Evolutionary conservation across 1,284 basidiomycete species (phyloP), one percentile per base, ranked within the genome.

Genomic region (Sphaerobolus stellatus): DNA sequence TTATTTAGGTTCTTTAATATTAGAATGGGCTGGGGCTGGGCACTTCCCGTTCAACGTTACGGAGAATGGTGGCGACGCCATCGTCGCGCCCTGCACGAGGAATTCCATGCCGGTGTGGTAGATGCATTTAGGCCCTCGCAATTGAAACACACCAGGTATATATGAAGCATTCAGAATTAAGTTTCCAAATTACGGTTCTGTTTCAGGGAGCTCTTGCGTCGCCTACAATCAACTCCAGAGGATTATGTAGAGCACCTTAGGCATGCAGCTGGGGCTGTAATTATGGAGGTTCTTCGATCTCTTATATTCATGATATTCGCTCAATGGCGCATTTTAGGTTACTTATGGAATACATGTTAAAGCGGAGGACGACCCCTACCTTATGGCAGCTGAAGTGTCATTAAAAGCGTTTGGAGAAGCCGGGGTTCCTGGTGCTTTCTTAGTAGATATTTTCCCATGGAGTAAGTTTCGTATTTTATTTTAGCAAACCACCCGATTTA

Each of bases 371-470:
- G 68, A 71, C 40, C 62, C 60, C 22, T 68, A 68, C 55, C 58
- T 71, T 13, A 40, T 51, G 9, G 55, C 68, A 16, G 69, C 62
- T 8, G 59, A 66, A 2, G 59, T 60, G 29, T 68, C 69, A n/a
- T 44, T 67, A 16, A 48, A 59, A 29, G 56, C 59, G 8, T 52
- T 69, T 11, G 50, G 58, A 6, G 56, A 58, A 16, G 62, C 66
- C 1, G 62, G 63, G 16, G 64, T 62, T 50, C 62, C 67, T 18
- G 69, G 69, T 5, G 56, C 62, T 5, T 71, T 63, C 41, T 53
- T 69, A 6, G 70, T 73, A 8, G 70, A 72, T 29, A 65, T 64
- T 30, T 47, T 70, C 33, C 70, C 70, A 18, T 52, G 18, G 33
- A 6, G 50, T 52, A 27, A 16, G 50, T 52, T 4, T 2, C 24